Conservation (phyloP, 345 rosid genomes). For the Dovyalis caffra region DNA sequence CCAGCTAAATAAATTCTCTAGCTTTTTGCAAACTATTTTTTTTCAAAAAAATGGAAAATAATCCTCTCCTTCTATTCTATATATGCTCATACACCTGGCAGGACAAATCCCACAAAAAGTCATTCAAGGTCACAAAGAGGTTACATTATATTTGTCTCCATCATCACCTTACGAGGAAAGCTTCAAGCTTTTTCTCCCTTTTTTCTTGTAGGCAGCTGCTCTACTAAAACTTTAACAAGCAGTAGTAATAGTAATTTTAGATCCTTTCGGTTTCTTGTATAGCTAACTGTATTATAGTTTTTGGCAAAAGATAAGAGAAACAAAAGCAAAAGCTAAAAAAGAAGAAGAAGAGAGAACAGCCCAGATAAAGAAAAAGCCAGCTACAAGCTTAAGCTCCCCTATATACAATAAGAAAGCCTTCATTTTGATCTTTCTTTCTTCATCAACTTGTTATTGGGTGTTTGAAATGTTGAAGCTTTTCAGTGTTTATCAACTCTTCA, state of each 20-base stretch:
- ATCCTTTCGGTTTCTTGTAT: neutral
- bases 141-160: neutral
- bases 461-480: conserved; percentile 41
- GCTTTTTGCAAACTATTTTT: too few relatives aligned
- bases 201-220: too few relatives aligned
- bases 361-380: neutral
- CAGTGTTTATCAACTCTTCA: conserved; percentile 37
- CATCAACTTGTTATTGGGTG: neutral
- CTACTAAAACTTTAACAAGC: too few relatives aligned
- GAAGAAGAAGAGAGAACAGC: neutral
- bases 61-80: neutral
- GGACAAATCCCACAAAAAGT: neutral
- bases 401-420: too few relatives aligned
- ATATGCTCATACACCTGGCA: neutral
- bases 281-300: neutral
- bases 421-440: neutral
- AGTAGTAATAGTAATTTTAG: too few relatives aligned
- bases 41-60: too few relatives aligned
- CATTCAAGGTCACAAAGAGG: neutral
- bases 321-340: neutral
- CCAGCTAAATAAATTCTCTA: too few relatives aligned
- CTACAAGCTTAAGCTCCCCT: neutral
- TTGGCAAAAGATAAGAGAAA: neutral
- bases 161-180: neutral
- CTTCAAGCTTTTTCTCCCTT: neutral